Conservation (phyloP, 208 protist genomes). For the Herpetomonas samuelpessoai region DNA sequence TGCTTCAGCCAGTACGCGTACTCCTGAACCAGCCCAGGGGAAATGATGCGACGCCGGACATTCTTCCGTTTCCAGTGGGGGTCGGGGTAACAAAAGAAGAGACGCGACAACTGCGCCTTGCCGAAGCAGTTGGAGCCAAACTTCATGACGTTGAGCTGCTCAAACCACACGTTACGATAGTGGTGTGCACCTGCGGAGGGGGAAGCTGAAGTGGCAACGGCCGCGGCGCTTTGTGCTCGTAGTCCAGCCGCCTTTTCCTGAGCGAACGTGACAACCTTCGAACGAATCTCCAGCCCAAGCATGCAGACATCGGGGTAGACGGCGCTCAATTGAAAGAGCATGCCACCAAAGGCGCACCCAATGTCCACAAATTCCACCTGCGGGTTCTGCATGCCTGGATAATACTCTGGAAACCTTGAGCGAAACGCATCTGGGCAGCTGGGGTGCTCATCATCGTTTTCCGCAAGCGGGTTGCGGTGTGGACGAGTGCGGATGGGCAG, state of each 20-base stretch:
- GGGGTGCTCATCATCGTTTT: slow-evolving; percentile 88
- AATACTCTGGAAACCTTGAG: slow-evolving; percentile 35
- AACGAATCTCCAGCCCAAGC: slow-evolving; percentile 97
- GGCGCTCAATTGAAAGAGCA: slow-evolving; percentile 88
- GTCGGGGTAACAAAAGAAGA: slow-evolving; percentile 99
- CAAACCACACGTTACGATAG: slow-evolving; percentile 95
- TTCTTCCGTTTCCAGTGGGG: slow-evolving; percentile 99
- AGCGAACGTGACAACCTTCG: slow-evolving; percentile 93
- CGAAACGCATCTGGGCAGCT: slow-evolving; percentile 63
- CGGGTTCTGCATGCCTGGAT: slow-evolving; percentile 33
- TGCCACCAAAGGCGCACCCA: slow-evolving; percentile 97
- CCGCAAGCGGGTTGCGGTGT: slow-evolving; percentile 92
- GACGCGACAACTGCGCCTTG: slow-evolving; percentile 93
- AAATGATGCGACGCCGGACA: slow-evolving; percentile 96
- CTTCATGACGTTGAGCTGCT: slow-evolving; percentile 98
- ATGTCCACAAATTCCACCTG: slow-evolving; percentile 92
- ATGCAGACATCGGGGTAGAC: slow-evolving; percentile 93
- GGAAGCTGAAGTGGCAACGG: slow-evolving; percentile 29
- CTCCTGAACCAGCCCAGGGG: slow-evolving; percentile 92
- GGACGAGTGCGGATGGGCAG: slow-evolving; percentile 88
- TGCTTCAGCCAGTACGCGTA: slow-evolving; percentile 95
- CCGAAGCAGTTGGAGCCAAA: slow-evolving; percentile 96
- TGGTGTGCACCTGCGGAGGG: slow-evolving; percentile 19
- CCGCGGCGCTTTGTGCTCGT: slow-evolving; percentile 52
- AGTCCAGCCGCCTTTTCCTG: slow-evolving; percentile 71